Base-by-base conservation (phyloP, 108 stramenopile species). In the Cyclotella kingstonii region DNA sequence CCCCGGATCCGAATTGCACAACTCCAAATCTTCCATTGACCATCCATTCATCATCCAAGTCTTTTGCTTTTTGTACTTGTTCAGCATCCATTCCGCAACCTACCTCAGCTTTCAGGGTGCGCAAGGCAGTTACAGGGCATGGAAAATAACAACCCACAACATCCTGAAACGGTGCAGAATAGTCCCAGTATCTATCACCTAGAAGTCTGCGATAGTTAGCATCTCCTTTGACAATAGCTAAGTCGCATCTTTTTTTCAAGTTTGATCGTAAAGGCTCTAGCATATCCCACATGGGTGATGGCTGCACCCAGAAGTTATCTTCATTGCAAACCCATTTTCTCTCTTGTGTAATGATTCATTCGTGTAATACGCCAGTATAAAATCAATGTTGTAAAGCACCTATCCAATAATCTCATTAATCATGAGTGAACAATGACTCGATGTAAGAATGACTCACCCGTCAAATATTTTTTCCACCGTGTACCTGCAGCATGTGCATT, bases 201-300 rank as follows among this genome's bases (percentile, higher is more conserved):
- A 98, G 61, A 31, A 96, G 54, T 22, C 97, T 81, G 5, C 97
- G 77, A 64, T 98, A 98, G 53, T 98, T 98, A 41, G 97, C 97
- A 70, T 98, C 97, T 17, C 97, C 97, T 72, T 98, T 97, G 26
- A 96, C 91, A 74, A 98, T 92, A 23, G 91, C 93, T 48, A 96
- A 60, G 68, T 93, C 87, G 40, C 86, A 90, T 33, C 78, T 69
- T 0, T 72, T 66, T 35, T 66, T 46, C 53, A 93, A 34, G 28
- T 92, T 76, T 8, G 75, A 68, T 35, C 82, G 64, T 22, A 96
- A 63, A 19, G 80, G 77, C 27, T 78, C 76, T 0, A 89, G 81
- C 90, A 96, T 95, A 22, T 96, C 90, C 95, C 95, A 96, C 82
- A 97, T 91, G 12, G 95, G 80, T 30, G 70, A 81, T 4, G 93